Evolutionary conservation across 2,329 filamentous ascomycete species (phyloP).

Genomic region (Blastomyces emzantsi): DNA sequence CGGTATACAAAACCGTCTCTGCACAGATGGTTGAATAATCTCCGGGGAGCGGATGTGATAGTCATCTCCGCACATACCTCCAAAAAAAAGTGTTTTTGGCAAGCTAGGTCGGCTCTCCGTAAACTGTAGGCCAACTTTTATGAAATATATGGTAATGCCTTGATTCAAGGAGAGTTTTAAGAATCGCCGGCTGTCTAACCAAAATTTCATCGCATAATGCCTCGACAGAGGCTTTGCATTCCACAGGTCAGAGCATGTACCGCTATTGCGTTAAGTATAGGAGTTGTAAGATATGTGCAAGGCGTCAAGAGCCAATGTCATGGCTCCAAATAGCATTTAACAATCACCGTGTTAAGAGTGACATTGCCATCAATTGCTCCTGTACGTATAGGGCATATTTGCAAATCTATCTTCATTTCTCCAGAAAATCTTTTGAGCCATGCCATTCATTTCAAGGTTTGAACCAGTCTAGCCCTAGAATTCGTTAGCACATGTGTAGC

Average conservation of each 20-base stretch:
- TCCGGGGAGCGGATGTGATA: conserved; percentile 28
- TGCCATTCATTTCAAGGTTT: background rate
- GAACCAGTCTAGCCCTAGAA: background rate
- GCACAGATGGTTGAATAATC: conserved; percentile 19
- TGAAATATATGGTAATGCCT: background rate
- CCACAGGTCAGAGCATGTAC: conserved; percentile 11
- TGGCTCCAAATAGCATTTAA: background rate
- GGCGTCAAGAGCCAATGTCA: background rate
- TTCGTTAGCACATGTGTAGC: background rate
- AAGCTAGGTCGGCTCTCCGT: background rate
- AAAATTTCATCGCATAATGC: conserved; percentile 29
- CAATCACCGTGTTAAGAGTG: background rate
- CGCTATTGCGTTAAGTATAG: background rate
- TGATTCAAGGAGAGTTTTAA: conserved; percentile 28
- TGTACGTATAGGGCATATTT: background rate
- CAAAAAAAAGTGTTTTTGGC: conserved; percentile 21
- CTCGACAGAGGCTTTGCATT: conserved; percentile 21
- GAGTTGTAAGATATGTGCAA: background rate
- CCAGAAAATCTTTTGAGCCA: background rate
- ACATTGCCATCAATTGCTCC: background rate
- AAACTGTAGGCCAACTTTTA: background rate
- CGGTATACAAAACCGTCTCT: conserved; percentile 29
- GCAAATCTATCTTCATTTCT: background rate
- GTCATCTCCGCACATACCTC: conserved; percentile 25
- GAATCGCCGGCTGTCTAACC: conserved; percentile 24